Base-by-base conservation (phyloP, 306 rosid genomes). In the Glycyrrhiza uralensis region DNA sequence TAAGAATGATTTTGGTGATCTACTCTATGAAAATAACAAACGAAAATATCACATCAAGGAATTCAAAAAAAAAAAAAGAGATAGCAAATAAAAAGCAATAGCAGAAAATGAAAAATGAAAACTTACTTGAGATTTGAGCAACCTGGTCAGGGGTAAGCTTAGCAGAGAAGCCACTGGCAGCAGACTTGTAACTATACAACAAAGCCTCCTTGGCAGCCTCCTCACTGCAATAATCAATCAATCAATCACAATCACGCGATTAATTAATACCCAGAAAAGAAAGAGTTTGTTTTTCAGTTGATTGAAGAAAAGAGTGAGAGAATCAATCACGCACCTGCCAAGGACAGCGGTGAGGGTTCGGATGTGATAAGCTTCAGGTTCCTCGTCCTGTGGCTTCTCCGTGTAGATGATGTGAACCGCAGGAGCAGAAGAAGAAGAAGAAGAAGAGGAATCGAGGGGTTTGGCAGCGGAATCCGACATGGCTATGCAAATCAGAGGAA, bases 191-290 rank as follows among this genome's bases (percentile, higher is more conserved):
- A 63, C 92, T 91, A 50, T 93, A 93, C 68, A 93, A 2, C 82
- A 93, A 87, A 81, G 97, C 96, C 61, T 83, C 92, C 85, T 85
- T 93, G 18, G 98, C 98, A 76, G 96, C 96, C 36, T 90, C 96
- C 70, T 90, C 91, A 70, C 98, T 93, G 74, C 58, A 62, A 72
- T 35, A 51, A 59, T 38, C 7, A 14, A 52, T 3, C 6, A 9
- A 44, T 2, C 29, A 75, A 69, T 50, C 55, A 39, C 51, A 15
- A 14, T 7, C 35, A 12, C 13, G 3, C 3, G 2, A 7, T 13
- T 3, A 36, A 61, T 18, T 6, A 62, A 62, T 30, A 63, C 32
- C 41, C 41, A 60, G 9, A 38, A 26, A 26, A n/a, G n/a, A n/a
- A n/a, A n/a, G n/a, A n/a, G n/a, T n/a, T n/a, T 26, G 4, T 1